A percentile compares a stretch with the other conserved stretches of the same genome.
These are phyloP conservation scores for Fraxinus baroniana DNA, from an alignment of 305 asterid species.

Conservation along the genomic window DNA sequence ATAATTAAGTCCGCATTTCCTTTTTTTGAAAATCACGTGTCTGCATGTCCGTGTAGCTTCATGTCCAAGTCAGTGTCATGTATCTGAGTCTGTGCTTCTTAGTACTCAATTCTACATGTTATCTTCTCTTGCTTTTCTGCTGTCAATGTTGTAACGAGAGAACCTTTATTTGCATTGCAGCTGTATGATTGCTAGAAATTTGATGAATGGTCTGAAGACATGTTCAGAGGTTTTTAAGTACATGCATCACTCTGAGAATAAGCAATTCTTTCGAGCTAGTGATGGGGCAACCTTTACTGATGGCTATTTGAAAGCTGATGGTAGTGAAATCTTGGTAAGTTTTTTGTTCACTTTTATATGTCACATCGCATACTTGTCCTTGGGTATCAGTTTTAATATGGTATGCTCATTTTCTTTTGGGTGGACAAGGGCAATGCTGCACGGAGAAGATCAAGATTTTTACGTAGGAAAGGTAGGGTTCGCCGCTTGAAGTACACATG, in stretches of 20 bases:
- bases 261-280: slow-evolving; percentile 43
- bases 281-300: slow-evolving; percentile 51
- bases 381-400: slow-evolving; percentile 16
- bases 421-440: slow-evolving; percentile 69
- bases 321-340: slow-evolving; percentile 60
- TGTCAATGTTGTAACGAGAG: slow-evolving; percentile 24
- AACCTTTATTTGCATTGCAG: slow-evolving; percentile 50
- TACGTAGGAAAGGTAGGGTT: slow-evolving; percentile 84
- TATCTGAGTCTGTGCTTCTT: no score
- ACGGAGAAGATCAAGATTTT: slow-evolving; percentile 78
- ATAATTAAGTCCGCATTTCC: not conserved
- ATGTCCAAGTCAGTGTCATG: no score
- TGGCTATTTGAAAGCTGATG: slow-evolving; percentile 64
- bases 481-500: slow-evolving; percentile 89
- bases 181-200: slow-evolving; percentile 91
- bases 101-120: slow-evolving; percentile 1
- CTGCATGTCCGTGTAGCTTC: no score
- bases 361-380: slow-evolving; percentile 22
- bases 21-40: no score
- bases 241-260: slow-evolving; percentile 73
- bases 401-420: slow-evolving; percentile 17
- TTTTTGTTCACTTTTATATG: slow-evolving; percentile 19
- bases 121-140: slow-evolving; percentile 1
- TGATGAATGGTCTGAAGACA: slow-evolving; percentile 81
- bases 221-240: slow-evolving; percentile 77